Conservation (phyloP, 116 monocot species). For the Posidonia oceanica region DNA sequence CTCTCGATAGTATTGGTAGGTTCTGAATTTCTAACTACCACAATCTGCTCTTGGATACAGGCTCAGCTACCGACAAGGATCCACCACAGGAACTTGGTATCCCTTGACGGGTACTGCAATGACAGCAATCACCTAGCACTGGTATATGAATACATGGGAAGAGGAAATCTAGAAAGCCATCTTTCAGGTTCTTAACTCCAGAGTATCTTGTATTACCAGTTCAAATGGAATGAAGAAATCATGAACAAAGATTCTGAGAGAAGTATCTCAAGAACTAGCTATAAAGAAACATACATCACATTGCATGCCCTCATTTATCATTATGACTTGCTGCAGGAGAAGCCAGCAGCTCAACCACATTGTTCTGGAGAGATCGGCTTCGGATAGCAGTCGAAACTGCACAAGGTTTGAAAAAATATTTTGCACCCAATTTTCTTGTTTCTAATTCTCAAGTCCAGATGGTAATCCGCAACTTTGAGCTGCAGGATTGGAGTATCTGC, state of each 20-base stretch:
- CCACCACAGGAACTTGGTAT: constrained; percentile 43
- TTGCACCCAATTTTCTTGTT: not conserved
- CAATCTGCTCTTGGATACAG: constrained; percentile 10
- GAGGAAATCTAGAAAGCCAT: constrained; percentile 26
- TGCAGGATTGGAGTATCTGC: constrained; percentile 19
- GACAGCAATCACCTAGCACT: constrained; percentile 24
- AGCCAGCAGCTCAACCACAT: not conserved
- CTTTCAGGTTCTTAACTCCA: constrained; percentile 23
- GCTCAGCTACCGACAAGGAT: constrained; percentile 36
- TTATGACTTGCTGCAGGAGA: constrained; percentile 11
- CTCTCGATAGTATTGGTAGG: not conserved
- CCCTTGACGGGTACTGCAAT: constrained; percentile 44
- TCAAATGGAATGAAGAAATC: no score
- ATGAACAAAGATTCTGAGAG: no score
- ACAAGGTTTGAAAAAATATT: constrained; percentile 13
- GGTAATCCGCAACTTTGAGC: not conserved
- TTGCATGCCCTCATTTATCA: not conserved
- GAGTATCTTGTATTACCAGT: no score
- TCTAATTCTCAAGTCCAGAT: not conserved
- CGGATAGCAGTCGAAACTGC: constrained; percentile 34
- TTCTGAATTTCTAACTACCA: not conserved
- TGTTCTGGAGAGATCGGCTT: constrained; percentile 25
- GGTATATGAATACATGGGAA: constrained; percentile 35
- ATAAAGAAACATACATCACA: no score
- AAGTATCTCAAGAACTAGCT: no score